Percentiles rank a stretch among this genome's conserved stretches.
Evolutionary conservation across 2,329 filamentous ascomycete genomes (phyloP).

Genomic region (Fusarium caatingaense): DNA sequence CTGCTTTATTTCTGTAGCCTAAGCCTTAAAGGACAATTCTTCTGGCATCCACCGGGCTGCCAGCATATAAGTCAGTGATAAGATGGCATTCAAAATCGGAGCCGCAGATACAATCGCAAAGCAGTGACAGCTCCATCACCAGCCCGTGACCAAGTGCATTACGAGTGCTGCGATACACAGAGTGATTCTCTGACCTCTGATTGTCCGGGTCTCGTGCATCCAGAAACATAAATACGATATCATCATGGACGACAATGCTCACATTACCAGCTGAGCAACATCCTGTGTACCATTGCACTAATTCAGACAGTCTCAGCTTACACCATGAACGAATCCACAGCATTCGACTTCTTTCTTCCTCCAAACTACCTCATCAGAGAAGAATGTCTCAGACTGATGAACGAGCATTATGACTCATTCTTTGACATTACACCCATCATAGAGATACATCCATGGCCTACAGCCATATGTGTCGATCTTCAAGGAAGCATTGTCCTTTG

Average conservation of each 20-base stretch:
- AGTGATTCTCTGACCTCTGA: neutral
- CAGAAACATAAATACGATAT: slow-evolving; percentile 13
- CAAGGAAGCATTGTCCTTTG: slow-evolving; percentile 8
- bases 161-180: neutral
- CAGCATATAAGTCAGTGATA: neutral
- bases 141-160: neutral
- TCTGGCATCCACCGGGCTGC: no score
- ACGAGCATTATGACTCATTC: neutral
- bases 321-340: neutral
- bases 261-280: neutral
- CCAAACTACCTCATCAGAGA: neutral
- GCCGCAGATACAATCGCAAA: neutral
- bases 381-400: slow-evolving; percentile 5
- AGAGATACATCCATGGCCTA: neutral
- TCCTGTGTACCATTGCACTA: neutral
- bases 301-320: neutral
- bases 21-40: no score
- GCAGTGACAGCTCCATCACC: neutral
- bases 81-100: neutral
- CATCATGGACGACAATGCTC: neutral
- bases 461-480: slow-evolving; percentile 3
- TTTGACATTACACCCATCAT: neutral
- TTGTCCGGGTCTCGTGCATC: neutral
- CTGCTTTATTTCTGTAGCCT: no score
- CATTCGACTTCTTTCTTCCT: neutral